Base-by-base conservation (phyloP, 2,329 filamentous ascomycete genomes). In the Arthrinium puccinioides region DNA sequence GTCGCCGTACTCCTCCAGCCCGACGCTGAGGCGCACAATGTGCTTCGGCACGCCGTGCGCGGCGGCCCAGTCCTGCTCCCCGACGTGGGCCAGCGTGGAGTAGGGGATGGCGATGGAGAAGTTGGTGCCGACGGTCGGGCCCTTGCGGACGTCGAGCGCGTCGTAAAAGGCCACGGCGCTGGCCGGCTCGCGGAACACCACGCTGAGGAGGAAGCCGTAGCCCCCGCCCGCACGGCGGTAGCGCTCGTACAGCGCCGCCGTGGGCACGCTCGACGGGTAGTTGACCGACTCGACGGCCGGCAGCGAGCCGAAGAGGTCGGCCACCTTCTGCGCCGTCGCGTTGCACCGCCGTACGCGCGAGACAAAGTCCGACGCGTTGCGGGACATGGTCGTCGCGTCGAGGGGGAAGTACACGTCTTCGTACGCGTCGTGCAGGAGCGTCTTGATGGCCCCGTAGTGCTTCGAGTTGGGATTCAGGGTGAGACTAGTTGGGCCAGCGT, bases 321-420 rank as follows among this genome's bases (percentile, higher is more conserved):
- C 89, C 44, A 97, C 82, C 37, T 79, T 74, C 61, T 95, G 88
- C 5, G 90, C 84, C 51, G 94, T 96, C 34, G 66, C 59, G 54
- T 96, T 96, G 54, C 94, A 86, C 39, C 87, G 78, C 44, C 84
- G 80, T 42, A 95, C 87, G 40, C 92, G 78, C 11, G 76, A 74
- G 14, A 82, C 74, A 57, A 96, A 97, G 63, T 97, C 87, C 13
- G 90, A 82, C 57, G 88, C 96, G 61, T 98, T 97, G 44, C 90
- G 77, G 63, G 97, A 92, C 66, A 98, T 81, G 62, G 96, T 95
- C 25, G 97, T 79, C 32, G 84, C 79, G 62, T 98, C 92, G 66
- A 96, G 89, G n/a, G 83, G 79, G 87, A 92, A 98, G 57, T 92
- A 88, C 37, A 85, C 87, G 59, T 96, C 87, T 61, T 94, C 86